A percentile compares a stretch with the other conserved stretches of the same genome.
These are phyloP conservation scores for Lactifluus piperatus DNA, from an alignment of 768 basidiomycete species.

Conservation along the genomic window DNA sequence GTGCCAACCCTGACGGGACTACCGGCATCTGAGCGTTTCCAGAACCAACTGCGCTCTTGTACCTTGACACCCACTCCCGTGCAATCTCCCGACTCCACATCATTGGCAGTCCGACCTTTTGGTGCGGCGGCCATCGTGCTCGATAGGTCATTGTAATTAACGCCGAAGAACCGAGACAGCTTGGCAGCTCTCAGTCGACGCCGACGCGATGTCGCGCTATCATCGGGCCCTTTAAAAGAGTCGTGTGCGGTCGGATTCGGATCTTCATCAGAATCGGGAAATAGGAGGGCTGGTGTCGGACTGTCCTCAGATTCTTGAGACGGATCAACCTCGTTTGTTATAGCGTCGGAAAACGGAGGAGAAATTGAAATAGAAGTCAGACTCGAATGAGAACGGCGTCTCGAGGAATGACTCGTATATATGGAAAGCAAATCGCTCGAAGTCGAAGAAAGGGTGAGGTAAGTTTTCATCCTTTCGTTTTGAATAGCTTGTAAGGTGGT, in stretches of 20 bases:
- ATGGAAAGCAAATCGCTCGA: neutral
- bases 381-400: conserved; percentile 5
- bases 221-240: neutral
- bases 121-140: neutral
- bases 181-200: conserved; percentile 44
- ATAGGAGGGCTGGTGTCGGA: neutral
- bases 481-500: conserved; percentile 10
- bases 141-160: conserved; percentile 38
- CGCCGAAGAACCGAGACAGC: conserved; percentile 50
- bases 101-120: neutral
- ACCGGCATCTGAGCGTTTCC: conserved; percentile 1
- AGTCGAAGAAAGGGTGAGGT: conserved; percentile 13
- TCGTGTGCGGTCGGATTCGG: neutral
- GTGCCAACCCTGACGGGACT: neutral
- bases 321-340: neutral
- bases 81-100: neutral
- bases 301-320: neutral
- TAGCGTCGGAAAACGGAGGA: neutral
- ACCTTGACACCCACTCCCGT: conserved; percentile 12
- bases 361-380: conserved; percentile 10
- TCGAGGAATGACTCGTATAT: neutral
- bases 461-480: conserved; percentile 23
- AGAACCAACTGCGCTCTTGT: conserved; percentile 13
- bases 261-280: neutral
- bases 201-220: conserved; percentile 21